Percentiles rank a stretch among this genome's conserved stretches.
Conservation (phyloP, 768 basidiomycete genomes). For the Hericium coralloides region DNA sequence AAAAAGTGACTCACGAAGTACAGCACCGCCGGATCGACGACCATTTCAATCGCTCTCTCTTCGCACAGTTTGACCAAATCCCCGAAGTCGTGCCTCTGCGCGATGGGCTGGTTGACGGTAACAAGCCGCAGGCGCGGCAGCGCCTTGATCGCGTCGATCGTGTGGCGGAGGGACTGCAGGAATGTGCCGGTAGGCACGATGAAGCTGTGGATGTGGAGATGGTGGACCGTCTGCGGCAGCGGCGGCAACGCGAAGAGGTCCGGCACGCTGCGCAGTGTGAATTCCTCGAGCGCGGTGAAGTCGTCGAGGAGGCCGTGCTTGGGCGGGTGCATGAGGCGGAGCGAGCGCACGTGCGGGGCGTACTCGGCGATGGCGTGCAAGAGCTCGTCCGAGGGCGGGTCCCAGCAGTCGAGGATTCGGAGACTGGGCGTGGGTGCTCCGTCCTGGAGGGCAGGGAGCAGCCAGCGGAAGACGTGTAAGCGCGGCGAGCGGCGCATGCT, state of each 20-base stretch:
- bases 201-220: neutral
- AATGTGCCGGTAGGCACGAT: neutral
- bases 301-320: neutral
- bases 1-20: neutral
- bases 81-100: neutral
- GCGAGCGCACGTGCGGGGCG: neutral
- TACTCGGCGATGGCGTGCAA: neutral
- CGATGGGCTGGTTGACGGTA: neutral
- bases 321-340: neutral
- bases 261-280: neutral
- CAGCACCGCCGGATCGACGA: neutral
- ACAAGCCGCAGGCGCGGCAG: neutral
- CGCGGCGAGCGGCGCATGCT: neutral
- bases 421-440: neutral
- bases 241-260: neutral
- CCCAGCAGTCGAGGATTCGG: neutral
- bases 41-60: neutral
- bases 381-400: neutral
- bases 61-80: neutral
- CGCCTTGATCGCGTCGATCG: neutral
- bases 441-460: neutral
- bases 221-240: neutral
- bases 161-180: neutral
- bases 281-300: neutral
- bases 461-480: neutral